These are phyloP conservation scores for Rhynchospora tenuis DNA, from an alignment of 176 grass and related monocot genomes.

Conservation along the genomic window DNA sequence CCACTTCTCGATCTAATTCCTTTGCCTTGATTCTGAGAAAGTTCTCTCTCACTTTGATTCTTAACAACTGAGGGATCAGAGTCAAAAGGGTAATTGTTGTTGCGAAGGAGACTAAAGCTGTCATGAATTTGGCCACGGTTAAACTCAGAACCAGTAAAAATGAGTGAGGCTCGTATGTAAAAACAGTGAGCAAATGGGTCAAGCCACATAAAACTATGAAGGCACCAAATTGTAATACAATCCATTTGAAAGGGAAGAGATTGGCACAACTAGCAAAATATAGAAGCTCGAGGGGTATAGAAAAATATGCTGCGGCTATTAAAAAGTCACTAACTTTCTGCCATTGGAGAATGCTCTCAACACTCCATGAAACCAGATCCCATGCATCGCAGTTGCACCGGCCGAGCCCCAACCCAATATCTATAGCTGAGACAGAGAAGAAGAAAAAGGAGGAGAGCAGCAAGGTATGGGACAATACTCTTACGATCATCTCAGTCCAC, in stretches of 20 bases:
- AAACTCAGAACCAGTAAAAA: conserved; percentile 70
- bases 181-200: conserved; percentile 79
- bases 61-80: conserved; percentile 88
- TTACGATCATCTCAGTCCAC: conserved; percentile 23
- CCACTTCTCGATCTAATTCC: conserved; percentile 83
- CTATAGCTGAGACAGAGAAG: conserved; percentile 2
- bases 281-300: conserved; percentile 80
- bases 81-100: conserved; percentile 92
- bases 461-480: conserved; percentile 14
- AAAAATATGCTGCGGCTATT: conserved; percentile 86
- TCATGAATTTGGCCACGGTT: conserved; percentile 90
- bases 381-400: conserved; percentile 37
- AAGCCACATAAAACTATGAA: conserved; percentile 97
- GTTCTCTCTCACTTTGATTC: conserved; percentile 89
- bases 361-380: conserved; percentile 37
- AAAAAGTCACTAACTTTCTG: conserved; percentile 96
- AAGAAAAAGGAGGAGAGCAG: conserved; percentile 7
- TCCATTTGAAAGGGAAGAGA: conserved; percentile 91
- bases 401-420: conserved; percentile 13
- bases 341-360: conserved; percentile 68
- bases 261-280: conserved; percentile 78
- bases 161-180: conserved; percentile 86
- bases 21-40: conserved; percentile 72
- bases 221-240: conserved; percentile 78
- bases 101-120: conserved; percentile 83